These are phyloP conservation scores for Xylaria intraflava DNA, from an alignment of 495 filamentous ascomycete species.

Conservation along the genomic window DNA sequence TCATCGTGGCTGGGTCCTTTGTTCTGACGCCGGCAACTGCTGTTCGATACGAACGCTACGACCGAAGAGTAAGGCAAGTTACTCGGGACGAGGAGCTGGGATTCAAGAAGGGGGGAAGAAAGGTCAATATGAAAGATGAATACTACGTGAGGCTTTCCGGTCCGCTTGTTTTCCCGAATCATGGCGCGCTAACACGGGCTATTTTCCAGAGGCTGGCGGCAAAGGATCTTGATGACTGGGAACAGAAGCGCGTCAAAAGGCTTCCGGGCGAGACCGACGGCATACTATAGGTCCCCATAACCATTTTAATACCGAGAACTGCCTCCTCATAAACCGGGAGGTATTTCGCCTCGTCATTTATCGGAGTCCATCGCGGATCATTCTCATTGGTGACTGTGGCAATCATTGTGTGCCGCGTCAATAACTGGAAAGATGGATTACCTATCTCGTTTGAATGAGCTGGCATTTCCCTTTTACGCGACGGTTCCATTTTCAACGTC, in stretches of 20 bases:
- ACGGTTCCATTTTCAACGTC: too few species aligned
- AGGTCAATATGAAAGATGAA: slow-evolving; percentile 78
- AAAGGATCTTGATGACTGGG: slow-evolving; percentile 93
- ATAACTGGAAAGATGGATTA: too few species aligned
- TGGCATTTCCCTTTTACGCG: too few species aligned
- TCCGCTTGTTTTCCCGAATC: background rate
- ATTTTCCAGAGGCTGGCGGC: slow-evolving; percentile 66
- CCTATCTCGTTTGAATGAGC: too few species aligned
- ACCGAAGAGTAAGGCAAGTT: slow-evolving; percentile 75
- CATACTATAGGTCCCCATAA: slow-evolving; percentile 44
- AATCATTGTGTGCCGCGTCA: too few species aligned
- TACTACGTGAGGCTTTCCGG: slow-evolving; percentile 68
- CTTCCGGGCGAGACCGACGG: slow-evolving; percentile 87
- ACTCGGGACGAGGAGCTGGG: slow-evolving; percentile 79
- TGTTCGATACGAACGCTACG: slow-evolving; percentile 85
- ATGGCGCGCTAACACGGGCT: background rate
- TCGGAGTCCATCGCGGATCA: too few species aligned
- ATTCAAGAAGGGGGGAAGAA: slow-evolving; percentile 61
- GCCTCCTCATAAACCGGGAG: background rate
- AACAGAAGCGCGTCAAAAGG: slow-evolving; percentile 85
- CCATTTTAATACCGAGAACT: background rate
- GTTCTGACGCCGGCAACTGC: slow-evolving; percentile 90
- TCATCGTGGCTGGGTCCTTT: slow-evolving; percentile 93
- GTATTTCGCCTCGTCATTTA: too few species aligned
- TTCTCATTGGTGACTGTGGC: too few species aligned